Evolutionary conservation across 1,139 yeast species (phyloP).

Genomic region (Suhomyces atakaporum): DNA sequence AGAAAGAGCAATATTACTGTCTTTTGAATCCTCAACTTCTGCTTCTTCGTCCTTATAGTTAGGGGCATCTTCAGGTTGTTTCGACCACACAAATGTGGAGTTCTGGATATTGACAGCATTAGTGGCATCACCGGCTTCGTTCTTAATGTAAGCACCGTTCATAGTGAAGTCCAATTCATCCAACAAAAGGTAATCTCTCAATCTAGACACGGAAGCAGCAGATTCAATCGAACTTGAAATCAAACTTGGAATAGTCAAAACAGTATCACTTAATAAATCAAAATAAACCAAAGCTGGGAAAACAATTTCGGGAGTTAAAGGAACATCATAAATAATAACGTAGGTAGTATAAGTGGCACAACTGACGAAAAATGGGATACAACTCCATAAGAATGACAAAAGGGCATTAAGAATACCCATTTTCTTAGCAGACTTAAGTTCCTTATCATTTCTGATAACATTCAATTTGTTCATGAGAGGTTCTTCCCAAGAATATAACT

Average conservation of each 20-base stretch:
- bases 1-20: constrained; percentile 45
- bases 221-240: constrained; percentile 24
- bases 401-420: constrained; percentile 25
- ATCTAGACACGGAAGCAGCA: constrained; percentile 26
- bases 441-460: constrained; percentile 24
- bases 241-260: constrained; percentile 24
- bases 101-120: constrained; percentile 21
- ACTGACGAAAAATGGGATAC: constrained; percentile 27
- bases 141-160: constrained; percentile 14
- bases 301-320: constrained; percentile 26
- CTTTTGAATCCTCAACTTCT: constrained; percentile 21
- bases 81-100: constrained; percentile 28
- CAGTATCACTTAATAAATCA: constrained; percentile 28
- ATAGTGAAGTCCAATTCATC: constrained; percentile 23
- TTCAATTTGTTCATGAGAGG: constrained; percentile 25
- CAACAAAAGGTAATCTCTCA: constrained; percentile 23
- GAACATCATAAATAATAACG: constrained; percentile 18
- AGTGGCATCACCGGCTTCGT: constrained; percentile 7
- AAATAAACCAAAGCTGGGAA: constrained; percentile 31
- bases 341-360: constrained; percentile 23
- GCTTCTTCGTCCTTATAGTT: constrained; percentile 22
- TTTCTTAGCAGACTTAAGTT: constrained; percentile 19
- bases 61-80: constrained; percentile 12
- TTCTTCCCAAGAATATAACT: constrained; percentile 24
- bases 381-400: constrained; percentile 24